Conservation (phyloP, 2,329 filamentous ascomycete species). For the Juglanconis oblonga region DNA sequence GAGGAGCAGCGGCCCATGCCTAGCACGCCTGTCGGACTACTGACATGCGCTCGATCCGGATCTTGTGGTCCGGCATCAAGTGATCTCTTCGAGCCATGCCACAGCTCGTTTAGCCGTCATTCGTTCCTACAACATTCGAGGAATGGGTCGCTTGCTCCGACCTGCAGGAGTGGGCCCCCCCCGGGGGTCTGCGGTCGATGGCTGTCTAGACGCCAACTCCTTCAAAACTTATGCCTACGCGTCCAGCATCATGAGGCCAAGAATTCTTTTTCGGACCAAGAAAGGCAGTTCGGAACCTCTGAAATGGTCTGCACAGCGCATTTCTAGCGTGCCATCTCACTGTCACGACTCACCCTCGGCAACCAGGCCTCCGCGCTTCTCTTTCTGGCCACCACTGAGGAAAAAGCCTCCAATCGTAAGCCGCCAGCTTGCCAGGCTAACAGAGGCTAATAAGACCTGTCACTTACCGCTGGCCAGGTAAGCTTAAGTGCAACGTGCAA, state of each 20-base stretch:
- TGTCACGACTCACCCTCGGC: constrained; percentile 1
- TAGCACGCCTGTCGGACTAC: too few species aligned
- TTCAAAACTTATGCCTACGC: background rate
- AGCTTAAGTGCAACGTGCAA: background rate
- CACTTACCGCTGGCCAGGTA: background rate
- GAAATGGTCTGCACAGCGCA: too few species aligned
- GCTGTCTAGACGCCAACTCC: too few species aligned
- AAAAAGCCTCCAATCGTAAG: constrained; percentile 12
- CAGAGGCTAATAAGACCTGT: background rate
- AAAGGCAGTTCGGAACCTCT: constrained; percentile 10
- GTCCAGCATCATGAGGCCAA: background rate
- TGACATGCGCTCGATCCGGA: too few species aligned
- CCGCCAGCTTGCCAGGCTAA: background rate
- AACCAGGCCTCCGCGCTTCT: constrained; percentile 7
- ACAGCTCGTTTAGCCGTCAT: background rate
- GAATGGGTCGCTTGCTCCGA: background rate
- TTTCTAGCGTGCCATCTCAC: background rate
- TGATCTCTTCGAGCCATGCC: background rate
- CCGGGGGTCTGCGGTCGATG: too few species aligned
- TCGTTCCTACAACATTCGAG: too few species aligned
- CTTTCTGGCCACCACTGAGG: background rate
- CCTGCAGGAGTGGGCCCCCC: background rate
- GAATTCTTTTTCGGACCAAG: background rate
- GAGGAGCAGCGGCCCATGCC: background rate
- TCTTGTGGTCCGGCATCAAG: too few species aligned